Base-by-base conservation (phyloP, 2,329 filamentous ascomycete species). In the Ceratocystis alfenasii region DNA sequence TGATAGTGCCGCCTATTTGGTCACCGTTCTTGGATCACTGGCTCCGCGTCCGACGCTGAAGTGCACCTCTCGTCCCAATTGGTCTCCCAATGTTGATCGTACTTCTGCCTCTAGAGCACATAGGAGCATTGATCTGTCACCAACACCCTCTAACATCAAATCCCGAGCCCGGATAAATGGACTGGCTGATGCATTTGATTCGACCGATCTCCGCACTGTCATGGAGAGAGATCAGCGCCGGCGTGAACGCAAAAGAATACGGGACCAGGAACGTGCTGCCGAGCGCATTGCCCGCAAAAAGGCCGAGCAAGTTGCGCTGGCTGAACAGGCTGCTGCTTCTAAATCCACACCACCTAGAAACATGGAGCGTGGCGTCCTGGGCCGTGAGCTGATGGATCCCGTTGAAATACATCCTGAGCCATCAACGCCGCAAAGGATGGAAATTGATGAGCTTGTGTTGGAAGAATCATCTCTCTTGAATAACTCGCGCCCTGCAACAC, bases 151-250 rank as follows among this genome's bases (percentile, higher is more conserved):
- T 68, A 85, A 84, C 46, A 80, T 86, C 33, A 84, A 80, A 69
- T 81, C 81, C 2, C 83, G 83, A 70, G 85, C 87, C 75, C 76
- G 84, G 71, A 75, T 88, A 73, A 76, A 89, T 76, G 77, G 88
- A 75, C 76, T 97, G 57, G 94, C 91, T 25, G 89, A 97, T 72
- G 87, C 89, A 67, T 80, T 99, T 65, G 90, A 90, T 75, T 88
- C 94, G 2, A 84, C 87, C 64, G 92, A 90, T 70, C 75, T 99
- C 48, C 83, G 93, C 67, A 89, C 95, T 73, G 79, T 97, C 36
- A 87, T 99, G 83, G 94, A 99, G 71, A 81, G 94, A 68, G 94
- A 99, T 72, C 82, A 87, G 70, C 84, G 92, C 71, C 83, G 94
- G 66, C 85, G 83, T 69, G 89, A 96, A 70, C 85, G 85, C 73